A percentile compares a stretch with the other conserved stretches of the same genome.
Evolutionary conservation across 495 filamentous ascomycete genomes (phyloP).

Genomic region (Penicillium bialowiezense): DNA sequence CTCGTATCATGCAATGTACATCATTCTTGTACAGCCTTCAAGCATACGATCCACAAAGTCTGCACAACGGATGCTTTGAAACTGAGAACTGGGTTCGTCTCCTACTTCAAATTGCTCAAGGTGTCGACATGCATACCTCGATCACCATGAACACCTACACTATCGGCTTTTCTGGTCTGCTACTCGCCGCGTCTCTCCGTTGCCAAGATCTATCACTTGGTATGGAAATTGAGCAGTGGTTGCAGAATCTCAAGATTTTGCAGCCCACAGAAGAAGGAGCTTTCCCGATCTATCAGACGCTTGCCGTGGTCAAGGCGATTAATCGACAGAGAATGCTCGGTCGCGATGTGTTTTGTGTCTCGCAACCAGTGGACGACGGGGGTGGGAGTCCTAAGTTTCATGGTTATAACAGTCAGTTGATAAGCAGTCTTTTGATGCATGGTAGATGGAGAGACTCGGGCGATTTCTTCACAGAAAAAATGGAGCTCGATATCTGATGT

Average conservation of each 20-base stretch:
- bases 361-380: slow-evolving; percentile 24
- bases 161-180: slow-evolving; percentile 30
- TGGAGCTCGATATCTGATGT: too few relatives aligned
- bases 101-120: slow-evolving; percentile 22
- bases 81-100: slow-evolving; percentile 17
- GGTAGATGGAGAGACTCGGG: slow-evolving; percentile 8
- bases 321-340: slow-evolving; percentile 19
- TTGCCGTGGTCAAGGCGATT: slow-evolving; percentile 19
- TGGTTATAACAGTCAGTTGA: slow-evolving; percentile 29
- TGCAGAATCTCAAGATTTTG: slow-evolving; percentile 11
- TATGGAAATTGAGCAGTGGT: slow-evolving; percentile 21
- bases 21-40: slow-evolving; percentile 7
- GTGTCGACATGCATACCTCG: slow-evolving; percentile 15
- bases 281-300: slow-evolving; percentile 29
- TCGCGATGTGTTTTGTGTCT: slow-evolving; percentile 18
- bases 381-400: slow-evolving; percentile 27
- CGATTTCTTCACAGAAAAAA: too few relatives aligned
- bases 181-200: slow-evolving; percentile 22
- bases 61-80: slow-evolving; percentile 5
- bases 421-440: slow-evolving; percentile 20
- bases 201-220: slow-evolving; percentile 19
- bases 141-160: slow-evolving; percentile 24
- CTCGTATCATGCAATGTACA: slow-evolving; percentile 29
- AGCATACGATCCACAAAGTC: background rate
- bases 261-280: slow-evolving; percentile 27